Evolutionary conservation across 352 stramenopile genomes (phyloP).

Genomic region (Phytophthora colocasiae): DNA sequence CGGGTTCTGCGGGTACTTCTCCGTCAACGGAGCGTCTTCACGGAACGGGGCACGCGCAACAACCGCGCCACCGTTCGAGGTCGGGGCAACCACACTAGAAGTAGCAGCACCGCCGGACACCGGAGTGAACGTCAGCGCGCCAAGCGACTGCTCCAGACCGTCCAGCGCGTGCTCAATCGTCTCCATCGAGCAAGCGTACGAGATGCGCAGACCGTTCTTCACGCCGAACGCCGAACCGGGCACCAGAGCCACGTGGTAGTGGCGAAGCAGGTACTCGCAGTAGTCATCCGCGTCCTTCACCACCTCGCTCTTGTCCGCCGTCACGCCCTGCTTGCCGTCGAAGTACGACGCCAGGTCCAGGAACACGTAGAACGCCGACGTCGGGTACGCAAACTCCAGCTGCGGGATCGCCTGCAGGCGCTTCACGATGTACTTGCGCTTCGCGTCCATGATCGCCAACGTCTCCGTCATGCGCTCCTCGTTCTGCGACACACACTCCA

Average conservation of each 20-base stretch:
- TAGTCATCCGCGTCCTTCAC: constrained; percentile 72
- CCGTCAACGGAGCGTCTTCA: constrained; percentile 40
- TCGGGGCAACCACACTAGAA: not conserved
- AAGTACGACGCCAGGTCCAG: constrained; percentile 91
- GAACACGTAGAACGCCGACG: constrained; percentile 97
- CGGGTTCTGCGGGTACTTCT: constrained; percentile 75
- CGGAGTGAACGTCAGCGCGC: constrained; percentile 44
- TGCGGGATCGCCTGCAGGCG: constrained; percentile 87
- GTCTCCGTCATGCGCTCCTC: constrained; percentile 63
- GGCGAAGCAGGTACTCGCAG: constrained; percentile 94
- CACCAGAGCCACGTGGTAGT: constrained; percentile 94
- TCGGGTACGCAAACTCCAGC: constrained; percentile 87
- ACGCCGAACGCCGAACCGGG: constrained; percentile 96
- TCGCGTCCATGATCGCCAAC: constrained; percentile 69
- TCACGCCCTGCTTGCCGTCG: constrained; percentile 57
- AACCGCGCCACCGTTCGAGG: constrained; percentile 1
- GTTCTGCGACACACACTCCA: constrained; percentile 63
- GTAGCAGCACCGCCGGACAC: not conserved
- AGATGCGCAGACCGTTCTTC: constrained; percentile 94
- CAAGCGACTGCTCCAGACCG: constrained; percentile 69
- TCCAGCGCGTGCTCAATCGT: constrained; percentile 73
- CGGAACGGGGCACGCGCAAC: constrained; percentile 4
- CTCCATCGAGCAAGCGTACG: constrained; percentile 97
- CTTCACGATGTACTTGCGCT: constrained; percentile 93
- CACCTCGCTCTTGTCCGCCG: constrained; percentile 49